Conservation (phyloP, 441 rosid species). For the Pelargonium cotyledonis region DNA sequence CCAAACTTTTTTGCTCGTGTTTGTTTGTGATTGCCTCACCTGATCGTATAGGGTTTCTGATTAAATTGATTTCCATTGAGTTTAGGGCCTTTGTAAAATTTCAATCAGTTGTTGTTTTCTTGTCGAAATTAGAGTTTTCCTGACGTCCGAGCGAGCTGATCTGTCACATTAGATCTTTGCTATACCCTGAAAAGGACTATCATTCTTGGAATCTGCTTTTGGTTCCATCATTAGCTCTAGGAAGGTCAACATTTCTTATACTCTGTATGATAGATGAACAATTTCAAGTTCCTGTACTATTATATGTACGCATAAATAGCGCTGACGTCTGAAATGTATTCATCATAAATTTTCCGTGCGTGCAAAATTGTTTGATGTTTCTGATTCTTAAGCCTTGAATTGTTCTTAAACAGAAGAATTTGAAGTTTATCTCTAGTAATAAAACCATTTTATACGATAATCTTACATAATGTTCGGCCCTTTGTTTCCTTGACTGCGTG, state of each 20-base stretch:
- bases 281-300: neutral
- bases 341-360: neutral
- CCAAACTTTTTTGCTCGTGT: neutral
- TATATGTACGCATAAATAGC: neutral
- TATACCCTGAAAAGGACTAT: too few species aligned
- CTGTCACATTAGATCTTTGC: too few species aligned
- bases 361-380: neutral
- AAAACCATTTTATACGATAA: too few species aligned
- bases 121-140: neutral
- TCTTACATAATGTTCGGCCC: too few species aligned
- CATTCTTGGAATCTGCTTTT: neutral
- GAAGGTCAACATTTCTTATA: neutral
- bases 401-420: too few species aligned
- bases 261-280: neutral
- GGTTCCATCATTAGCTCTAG: neutral
- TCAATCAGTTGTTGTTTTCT: neutral
- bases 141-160: too few species aligned
- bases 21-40: neutral
- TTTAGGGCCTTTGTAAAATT: neutral
- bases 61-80: neutral
- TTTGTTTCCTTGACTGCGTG: slow-evolving; percentile 14
- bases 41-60: neutral
- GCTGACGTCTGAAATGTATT: neutral
- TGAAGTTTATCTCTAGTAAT: too few species aligned
- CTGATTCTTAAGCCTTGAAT: neutral